Percentiles rank a stretch among this genome's conserved stretches.
Conservation (phyloP, 106 monocot genomes). For the Dactylorhiza incarnata region DNA sequence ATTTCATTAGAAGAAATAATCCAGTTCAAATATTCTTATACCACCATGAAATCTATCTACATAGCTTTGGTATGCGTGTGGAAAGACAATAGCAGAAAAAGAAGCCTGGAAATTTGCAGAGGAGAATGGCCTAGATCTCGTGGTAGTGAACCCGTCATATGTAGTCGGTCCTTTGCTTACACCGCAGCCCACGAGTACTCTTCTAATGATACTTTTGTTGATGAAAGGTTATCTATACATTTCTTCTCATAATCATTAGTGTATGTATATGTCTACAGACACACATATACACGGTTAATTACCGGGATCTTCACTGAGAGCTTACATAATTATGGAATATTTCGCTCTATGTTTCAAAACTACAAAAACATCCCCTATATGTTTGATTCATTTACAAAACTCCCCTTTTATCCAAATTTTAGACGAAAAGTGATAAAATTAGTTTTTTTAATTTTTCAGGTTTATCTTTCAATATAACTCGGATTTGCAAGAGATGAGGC, state of each 20-base stretch:
- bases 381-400: neutral
- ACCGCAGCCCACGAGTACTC: conserved; percentile 67
- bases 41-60: neutral
- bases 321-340: too few relatives aligned
- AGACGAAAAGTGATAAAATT: neutral
- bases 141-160: conserved; percentile 81
- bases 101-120: conserved; percentile 63
- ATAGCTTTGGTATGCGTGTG: conserved; percentile 83
- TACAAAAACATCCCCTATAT: neutral
- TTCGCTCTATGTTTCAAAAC: too few relatives aligned
- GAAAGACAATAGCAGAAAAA: conserved; percentile 77
- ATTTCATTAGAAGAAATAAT: neutral
- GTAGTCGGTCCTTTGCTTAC: conserved; percentile 66
- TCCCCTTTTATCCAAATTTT: neutral
- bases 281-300: too few relatives aligned
- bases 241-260: neutral
- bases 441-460: too few relatives aligned
- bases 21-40: neutral
- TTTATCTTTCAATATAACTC: too few relatives aligned
- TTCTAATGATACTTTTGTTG: conserved; percentile 32
- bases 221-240: conserved; percentile 34
- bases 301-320: too few relatives aligned
- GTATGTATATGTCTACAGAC: too few relatives aligned
- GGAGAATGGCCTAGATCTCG: conserved; percentile 50
- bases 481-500: too few relatives aligned